These are phyloP conservation scores for Ichthyophthirius multifiliis DNA, from an alignment of 169 alveolate genomes.

Conservation along the genomic window DNA sequence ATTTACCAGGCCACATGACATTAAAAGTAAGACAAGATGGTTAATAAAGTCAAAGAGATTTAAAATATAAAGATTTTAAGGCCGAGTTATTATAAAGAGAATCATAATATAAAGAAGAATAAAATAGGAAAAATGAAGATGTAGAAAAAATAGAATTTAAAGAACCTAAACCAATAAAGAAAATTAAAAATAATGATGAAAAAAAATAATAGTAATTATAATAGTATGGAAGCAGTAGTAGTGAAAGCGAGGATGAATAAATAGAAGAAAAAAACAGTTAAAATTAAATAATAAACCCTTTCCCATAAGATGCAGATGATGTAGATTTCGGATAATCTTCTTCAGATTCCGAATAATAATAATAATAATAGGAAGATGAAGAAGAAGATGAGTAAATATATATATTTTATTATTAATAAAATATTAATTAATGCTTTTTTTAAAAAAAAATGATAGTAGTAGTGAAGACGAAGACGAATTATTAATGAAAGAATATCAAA, in stretches of 20 bases:
- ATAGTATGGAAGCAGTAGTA: neutral
- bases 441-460: neutral
- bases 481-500: conserved; percentile 90
- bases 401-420: neutral
- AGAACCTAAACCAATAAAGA: neutral
- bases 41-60: conserved; percentile 39
- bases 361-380: neutral
- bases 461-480: conserved; percentile 84
- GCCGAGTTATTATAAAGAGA: conserved; percentile 57
- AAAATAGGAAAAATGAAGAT: neutral
- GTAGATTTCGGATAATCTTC: conserved; percentile 15
- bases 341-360: neutral
- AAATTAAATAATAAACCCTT: conserved; percentile 35
- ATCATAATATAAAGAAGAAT: neutral
- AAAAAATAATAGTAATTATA: neutral
- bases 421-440: neutral
- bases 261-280: conserved; percentile 19
- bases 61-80: conserved; percentile 56
- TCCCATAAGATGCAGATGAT: conserved; percentile 45
- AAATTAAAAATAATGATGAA: neutral
- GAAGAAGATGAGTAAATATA: neutral
- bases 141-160: neutral
- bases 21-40: conserved; percentile 68
- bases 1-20: conserved; percentile 70
- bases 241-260: neutral